A percentile compares a stretch with the other conserved stretches of the same genome.
These are phyloP conservation scores for Filobasidium floriforme DNA, from an alignment of 768 basidiomycete genomes.

Conservation along the genomic window DNA sequence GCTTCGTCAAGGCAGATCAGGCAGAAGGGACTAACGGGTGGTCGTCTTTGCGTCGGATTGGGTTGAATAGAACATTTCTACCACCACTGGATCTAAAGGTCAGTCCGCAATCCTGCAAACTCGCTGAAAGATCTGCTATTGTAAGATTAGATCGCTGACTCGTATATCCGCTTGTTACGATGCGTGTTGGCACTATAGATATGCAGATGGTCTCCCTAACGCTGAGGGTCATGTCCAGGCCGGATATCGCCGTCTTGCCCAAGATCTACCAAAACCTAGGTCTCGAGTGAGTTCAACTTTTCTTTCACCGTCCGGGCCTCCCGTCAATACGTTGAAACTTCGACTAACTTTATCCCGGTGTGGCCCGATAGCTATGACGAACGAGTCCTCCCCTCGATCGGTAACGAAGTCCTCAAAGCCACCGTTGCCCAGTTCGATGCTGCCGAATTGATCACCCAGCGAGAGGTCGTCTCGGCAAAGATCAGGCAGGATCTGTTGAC, in stretches of 20 bases:
- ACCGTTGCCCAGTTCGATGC: conserved; percentile 97
- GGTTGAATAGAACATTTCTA: conserved; percentile 76
- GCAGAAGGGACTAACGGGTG: too few species aligned
- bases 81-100: conserved; percentile 86
- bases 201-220: conserved; percentile 98
- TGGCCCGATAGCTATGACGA: conserved; percentile 64
- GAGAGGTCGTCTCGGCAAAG: conserved; percentile 89
- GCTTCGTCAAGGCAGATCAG: too few species aligned
- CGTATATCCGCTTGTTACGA: too few species aligned
- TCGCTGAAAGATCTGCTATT: too few species aligned
- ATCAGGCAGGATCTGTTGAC: conserved; percentile 87
- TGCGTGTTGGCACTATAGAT: conserved; percentile 48
- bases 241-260: conserved; percentile 76
- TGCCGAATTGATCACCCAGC: conserved; percentile 63
- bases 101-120: too few species aligned
- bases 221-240: conserved; percentile 86
- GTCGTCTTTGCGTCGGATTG: too few species aligned
- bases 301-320: not conserved
- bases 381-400: conserved; percentile 91
- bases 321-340: not conserved
- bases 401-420: conserved; percentile 94
- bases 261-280: conserved; percentile 94
- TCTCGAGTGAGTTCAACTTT: conserved; percentile 51
- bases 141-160: too few species aligned
- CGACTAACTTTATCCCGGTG: not conserved